Evolutionary conservation across 192 early-diverging fungal species (phyloP).

Genomic region (Haplosporangium gracile): DNA sequence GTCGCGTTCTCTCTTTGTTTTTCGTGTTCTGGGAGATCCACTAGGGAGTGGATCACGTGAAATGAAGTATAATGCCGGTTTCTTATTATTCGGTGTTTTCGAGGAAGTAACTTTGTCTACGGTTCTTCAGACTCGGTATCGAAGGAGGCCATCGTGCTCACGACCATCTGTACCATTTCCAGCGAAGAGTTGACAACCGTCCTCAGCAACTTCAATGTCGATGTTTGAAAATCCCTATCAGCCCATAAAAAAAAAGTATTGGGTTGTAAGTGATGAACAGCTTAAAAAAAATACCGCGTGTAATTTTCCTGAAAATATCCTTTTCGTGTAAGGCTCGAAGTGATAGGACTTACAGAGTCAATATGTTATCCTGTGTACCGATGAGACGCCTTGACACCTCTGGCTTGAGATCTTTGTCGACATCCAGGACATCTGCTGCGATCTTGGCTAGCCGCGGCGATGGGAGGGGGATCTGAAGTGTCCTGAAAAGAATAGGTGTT

Average conservation of each 20-base stretch:
- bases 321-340: background rate
- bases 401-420: slow-evolving; percentile 55
- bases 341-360: slow-evolving; percentile 25
- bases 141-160: slow-evolving; percentile 48
- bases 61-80: background rate
- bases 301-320: background rate
- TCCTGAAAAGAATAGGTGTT: slow-evolving; percentile 8
- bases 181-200: slow-evolving; percentile 51
- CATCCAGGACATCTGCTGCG: slow-evolving; percentile 52
- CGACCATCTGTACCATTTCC: slow-evolving; percentile 54
- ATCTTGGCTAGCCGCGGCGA: slow-evolving; percentile 46
- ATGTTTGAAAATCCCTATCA: slow-evolving; percentile 44
- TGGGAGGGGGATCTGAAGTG: slow-evolving; percentile 51
- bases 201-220: slow-evolving; percentile 47
- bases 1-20: too few species aligned
- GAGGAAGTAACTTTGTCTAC: background rate
- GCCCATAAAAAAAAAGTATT: background rate
- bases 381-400: slow-evolving; percentile 48
- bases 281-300: background rate
- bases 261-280: background rate
- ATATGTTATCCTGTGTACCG: slow-evolving; percentile 34
- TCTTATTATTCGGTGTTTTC: background rate
- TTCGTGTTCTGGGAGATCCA: too few species aligned
- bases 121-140: slow-evolving; percentile 32
- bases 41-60: too few species aligned